Base-by-base conservation (phyloP, 192 early-diverging fungal species). In the Umbelopsis vinacea region DNA sequence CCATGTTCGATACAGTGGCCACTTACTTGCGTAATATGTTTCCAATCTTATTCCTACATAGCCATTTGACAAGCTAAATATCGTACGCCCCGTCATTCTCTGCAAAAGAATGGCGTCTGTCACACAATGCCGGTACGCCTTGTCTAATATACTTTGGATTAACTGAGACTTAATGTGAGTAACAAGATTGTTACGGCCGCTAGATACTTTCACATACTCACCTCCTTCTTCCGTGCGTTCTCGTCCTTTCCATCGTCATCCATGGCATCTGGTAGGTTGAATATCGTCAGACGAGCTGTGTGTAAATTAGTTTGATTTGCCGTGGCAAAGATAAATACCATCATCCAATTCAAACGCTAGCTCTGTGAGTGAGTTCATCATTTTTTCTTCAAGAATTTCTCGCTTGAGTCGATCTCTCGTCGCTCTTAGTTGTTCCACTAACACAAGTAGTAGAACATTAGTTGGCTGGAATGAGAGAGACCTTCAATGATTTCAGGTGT, bases 21-120 rank as follows among this genome's bases (percentile, higher is more conserved):
- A 53, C 72, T 6, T 78, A 85, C 84, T 74, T n/a, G 71, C 40
- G 11, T 82, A 81, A 71, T 83, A 87, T 2, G 86, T 85, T 37
- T 87, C 86, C 11, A 85, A 70, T 15, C 86, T 80, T 8, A 87
- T 76, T 2, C 81, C 83, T 33, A 77, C 50, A 15, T 81, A 74
- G 11, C 80, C 73, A 2, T 73, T 54, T 14, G 71, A 68, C 12
- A 77, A 52, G 3, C 75, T 37, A 45, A 84, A 82, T 21, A 70
- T 71, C 4, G 83, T 77, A 24, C 57, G 68, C 3, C 83, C 83
- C 5, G 57, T 63, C 57, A 63, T 63, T 29, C 57, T 29, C 17
- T 63, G 57, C 12, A 63, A 35, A 19, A 63, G 33, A 29, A 63
- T 63, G 14, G 57, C 57, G 33, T 63, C 57, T 3, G 57, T 63